These are phyloP conservation scores for Solanum chmielewskii DNA, from an alignment of 257 asterid species.

Conservation along the genomic window DNA sequence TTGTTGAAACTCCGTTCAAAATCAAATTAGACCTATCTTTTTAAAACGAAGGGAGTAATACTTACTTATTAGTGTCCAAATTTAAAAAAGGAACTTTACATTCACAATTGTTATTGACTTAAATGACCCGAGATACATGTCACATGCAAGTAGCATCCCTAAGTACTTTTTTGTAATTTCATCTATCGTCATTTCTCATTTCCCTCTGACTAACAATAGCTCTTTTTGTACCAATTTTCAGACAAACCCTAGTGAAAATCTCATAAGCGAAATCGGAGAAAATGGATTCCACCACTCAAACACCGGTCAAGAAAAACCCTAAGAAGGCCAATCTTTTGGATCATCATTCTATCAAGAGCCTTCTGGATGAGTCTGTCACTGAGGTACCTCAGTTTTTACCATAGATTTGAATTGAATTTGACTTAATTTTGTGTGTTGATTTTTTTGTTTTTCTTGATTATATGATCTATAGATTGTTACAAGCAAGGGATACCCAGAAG, in stretches of 20 bases:
- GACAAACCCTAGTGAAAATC: not conserved
- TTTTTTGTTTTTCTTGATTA: not conserved
- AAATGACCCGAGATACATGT: not conserved
- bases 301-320: conserved; percentile 17
- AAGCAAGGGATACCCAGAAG: conserved; percentile 72
- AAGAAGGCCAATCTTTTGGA: conserved; percentile 74
- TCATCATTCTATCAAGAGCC: conserved; percentile 72
- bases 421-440: not conserved
- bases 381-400: conserved; percentile 35
- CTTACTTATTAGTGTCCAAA: too few species aligned
- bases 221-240: not conserved
- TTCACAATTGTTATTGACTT: not conserved
- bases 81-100: not conserved
- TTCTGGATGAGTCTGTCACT: conserved; percentile 78
- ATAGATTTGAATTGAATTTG: not conserved
- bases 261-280: not conserved
- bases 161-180: not conserved
- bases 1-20: fast-evolving
- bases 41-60: too few species aligned
- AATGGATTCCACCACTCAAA: conserved; percentile 8
- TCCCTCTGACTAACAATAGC: not conserved
- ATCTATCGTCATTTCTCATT: not conserved
- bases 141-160: not conserved
- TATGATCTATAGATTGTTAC: conserved; percentile 57
- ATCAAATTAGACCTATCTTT: fast-evolving